Base-by-base conservation (phyloP, 2,329 filamentous ascomycete species). In the Nothomitra cinnamomea region DNA sequence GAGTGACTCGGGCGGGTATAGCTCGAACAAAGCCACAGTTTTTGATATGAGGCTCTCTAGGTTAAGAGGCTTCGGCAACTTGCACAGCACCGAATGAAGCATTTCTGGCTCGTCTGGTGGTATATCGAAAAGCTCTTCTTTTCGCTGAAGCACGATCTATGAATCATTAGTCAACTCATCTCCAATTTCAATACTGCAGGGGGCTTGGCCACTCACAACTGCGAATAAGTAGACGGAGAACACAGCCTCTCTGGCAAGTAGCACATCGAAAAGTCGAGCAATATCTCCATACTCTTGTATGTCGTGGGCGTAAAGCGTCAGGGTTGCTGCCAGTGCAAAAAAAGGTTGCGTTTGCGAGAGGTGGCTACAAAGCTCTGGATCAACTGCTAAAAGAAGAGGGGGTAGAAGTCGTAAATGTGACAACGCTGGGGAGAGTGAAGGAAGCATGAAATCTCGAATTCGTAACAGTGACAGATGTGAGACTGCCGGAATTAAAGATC, bases 391-490 rank as follows among this genome's bases (percentile, higher is more conserved):
- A 24, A 98, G 72, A 54, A 98, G 85, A 54, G 86, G 80, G 5
- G 88, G 89, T 54, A 98, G 82, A 12, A 98, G 77, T 40, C 80
- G 78, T n/a, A 98, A 79, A 67, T 98, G 92, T 53, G 82, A 76
- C 50, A 94, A 73, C 21, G 89, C 87, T 2, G 88, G 87, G 13
- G 79, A 73, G 45, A 98, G 78, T 41, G 80, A 87, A 7, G 90
- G 89, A 10, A 98, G 79, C 92, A 98, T 95, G 67, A 95, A 98
- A 69, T 98, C 92, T 57, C 92, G 81, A 64, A 98, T 95, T 53
- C 88, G 84, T 45, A 96, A 77, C 32, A 89, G 74, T 2, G 89
- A 95, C 55, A 98, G 79, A n/a, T 85, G 83, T 35, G 85, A 76
- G 32, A 94, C 79, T 15, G 83, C 79, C 5, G 73, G 66, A 17